Evolutionary conservation across 345 rosid species (phyloP).

Genomic region (Hibiscus mutabilis): DNA sequence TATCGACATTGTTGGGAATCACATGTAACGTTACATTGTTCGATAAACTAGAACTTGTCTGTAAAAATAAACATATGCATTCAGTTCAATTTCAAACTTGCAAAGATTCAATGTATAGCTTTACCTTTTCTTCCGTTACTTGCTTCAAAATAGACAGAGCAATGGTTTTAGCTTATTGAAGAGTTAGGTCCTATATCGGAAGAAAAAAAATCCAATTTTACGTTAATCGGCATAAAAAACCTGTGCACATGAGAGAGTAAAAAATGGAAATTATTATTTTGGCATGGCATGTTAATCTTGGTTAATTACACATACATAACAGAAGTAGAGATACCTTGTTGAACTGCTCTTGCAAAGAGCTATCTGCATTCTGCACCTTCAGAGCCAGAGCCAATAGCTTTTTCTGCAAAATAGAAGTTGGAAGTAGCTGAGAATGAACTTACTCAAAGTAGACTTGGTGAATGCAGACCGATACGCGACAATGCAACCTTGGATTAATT

Average conservation of each 20-base stretch:
- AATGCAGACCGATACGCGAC: too few relatives aligned
- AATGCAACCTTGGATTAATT: too few relatives aligned
- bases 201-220: slow-evolving; percentile 21
- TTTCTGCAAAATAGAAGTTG: slow-evolving; percentile 2
- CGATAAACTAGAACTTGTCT: background rate
- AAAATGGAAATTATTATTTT: background rate
- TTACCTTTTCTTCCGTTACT: background rate
- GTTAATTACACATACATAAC: background rate
- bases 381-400: slow-evolving; percentile 96
- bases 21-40: background rate
- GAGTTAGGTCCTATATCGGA: background rate
- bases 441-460: too few relatives aligned
- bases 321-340: slow-evolving; percentile 51
- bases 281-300: background rate
- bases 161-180: background rate
- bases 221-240: background rate
- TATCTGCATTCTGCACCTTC: slow-evolving; percentile 98
- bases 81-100: background rate
- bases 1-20: background rate
- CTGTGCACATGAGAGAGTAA: background rate
- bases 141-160: background rate
- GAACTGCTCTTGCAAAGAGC: slow-evolving; percentile 91
- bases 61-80: background rate
- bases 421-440: too few relatives aligned
- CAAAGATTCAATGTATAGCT: background rate